Evolutionary conservation across 2,329 filamentous ascomycete genomes (phyloP), one percentile per base, ranked within the genome.

Genomic region (Cladophialophora chaetospira): DNA sequence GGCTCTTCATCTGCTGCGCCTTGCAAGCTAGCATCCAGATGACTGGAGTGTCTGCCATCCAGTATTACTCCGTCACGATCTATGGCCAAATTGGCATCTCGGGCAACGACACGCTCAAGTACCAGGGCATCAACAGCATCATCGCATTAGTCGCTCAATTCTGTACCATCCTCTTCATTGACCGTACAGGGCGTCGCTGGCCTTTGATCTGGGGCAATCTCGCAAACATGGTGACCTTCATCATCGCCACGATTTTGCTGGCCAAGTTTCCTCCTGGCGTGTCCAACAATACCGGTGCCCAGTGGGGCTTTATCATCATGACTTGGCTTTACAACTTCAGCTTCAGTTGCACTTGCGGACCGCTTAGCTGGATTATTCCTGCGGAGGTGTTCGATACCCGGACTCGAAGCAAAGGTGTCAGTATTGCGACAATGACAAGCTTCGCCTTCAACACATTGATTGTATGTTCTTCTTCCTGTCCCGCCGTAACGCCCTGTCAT

Each of bases 281-380:
- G 1, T 72, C 70, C 44, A 73, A 77, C 55, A 83, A 83, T 57
- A 72, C 72, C 36, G 74, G 77, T 4, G 86, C 86, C 1, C 79
- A 80, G 5, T 89, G 87, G 86, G 87, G 83, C 1, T 93, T 92
- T 72, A 92, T 92, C 60, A 77, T 82, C 54, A 81, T 85, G 65
- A 92, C 88, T 1, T 92, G 88, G 88, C 69, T 89, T 1, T 92
- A 89, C 78, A 91, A 92, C 73, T 88, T 91, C 75, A 86, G 80
- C 38, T 91, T 90, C 77, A 86, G 81, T 3, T 80, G 81, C 29
- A 87, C 86, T 2, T 88, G 86, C 57, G 88, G 88, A 19, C 87
- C 88, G 0, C 73, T 91, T 1, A 78, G 81, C 17, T 84, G 80
- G 79, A 82, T 82, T 53, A 76, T 79, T 29, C 73, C 71, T 26